These are phyloP conservation scores for Talaromyces rugulosus DNA, from an alignment of 2,329 filamentous ascomycete genomes.

Conservation along the genomic window DNA sequence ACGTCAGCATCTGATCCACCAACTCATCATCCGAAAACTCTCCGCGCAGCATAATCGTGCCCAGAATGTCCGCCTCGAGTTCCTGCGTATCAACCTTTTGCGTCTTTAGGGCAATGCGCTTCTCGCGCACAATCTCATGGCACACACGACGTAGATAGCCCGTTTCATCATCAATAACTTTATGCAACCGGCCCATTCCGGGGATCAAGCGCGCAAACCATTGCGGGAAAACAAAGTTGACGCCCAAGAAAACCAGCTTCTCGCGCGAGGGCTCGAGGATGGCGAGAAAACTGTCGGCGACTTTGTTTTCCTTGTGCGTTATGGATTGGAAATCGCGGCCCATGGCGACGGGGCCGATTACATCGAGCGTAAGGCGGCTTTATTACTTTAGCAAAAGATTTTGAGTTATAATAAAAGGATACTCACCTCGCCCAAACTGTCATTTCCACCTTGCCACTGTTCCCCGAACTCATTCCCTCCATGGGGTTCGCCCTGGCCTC, in stretches of 20 bases:
- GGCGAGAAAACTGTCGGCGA: conserved; percentile 49
- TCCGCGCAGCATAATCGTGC: conserved; percentile 34
- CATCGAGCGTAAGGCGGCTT: conserved; percentile 52
- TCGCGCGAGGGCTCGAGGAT: conserved; percentile 46
- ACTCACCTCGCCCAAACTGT: conserved; percentile 11
- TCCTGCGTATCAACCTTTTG: conserved; percentile 35
- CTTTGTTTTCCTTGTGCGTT: conserved; percentile 47
- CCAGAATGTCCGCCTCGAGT: conserved; percentile 35
- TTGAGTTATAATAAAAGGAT: not conserved
- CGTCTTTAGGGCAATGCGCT: conserved; percentile 21
- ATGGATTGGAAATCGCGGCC: conserved; percentile 54
- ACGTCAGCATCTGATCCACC: conserved; percentile 41
- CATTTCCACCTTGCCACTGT: conserved; percentile 31
- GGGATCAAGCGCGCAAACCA: conserved; percentile 49
- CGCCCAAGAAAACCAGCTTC: conserved; percentile 40
- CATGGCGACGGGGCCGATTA: conserved; percentile 56
- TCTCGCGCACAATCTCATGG: conserved; percentile 32
- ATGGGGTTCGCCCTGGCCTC: conserved; percentile 25
- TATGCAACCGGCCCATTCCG: conserved; percentile 24
- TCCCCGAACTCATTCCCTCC: conserved; percentile 20
- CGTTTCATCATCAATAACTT: conserved; percentile 26
- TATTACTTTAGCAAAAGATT: conserved; percentile 47
- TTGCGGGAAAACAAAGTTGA: conserved; percentile 46
- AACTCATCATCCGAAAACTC: conserved; percentile 36
- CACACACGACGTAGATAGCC: conserved; percentile 29